Evolutionary conservation across 225 moss, liverwort and hornwort species (phyloP).

Genomic region (Rhytidiadelphus loreus): DNA sequence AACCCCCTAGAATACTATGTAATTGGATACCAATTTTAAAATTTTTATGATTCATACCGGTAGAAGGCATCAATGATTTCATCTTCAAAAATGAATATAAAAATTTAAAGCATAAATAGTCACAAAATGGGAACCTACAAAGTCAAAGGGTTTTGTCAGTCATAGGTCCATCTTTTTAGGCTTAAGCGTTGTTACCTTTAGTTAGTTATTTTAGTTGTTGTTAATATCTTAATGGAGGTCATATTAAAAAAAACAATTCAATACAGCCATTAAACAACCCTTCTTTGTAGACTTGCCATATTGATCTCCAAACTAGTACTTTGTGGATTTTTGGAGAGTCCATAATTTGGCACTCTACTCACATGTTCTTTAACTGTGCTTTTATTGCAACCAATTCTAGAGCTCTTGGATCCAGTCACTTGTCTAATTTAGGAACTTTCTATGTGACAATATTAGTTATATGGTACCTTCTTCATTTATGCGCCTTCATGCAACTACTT

Average conservation of each 20-base stretch:
- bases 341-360: neutral
- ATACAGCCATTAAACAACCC: neutral
- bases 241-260: neutral
- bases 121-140: neutral
- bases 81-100: neutral
- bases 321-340: neutral
- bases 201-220: neutral
- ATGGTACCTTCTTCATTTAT: neutral
- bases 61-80: neutral
- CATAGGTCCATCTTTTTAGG: neutral
- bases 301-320: neutral
- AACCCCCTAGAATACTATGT: neutral
- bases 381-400: neutral
- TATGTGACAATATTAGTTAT: neutral
- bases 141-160: neutral
- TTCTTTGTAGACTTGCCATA: accelerated
- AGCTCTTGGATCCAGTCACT: neutral
- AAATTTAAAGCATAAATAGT: neutral
- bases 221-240: neutral
- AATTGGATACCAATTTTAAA: neutral
- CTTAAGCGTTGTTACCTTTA: neutral
- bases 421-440: neutral
- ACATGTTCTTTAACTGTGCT: neutral
- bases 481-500: neutral
- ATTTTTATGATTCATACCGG: neutral